Base-by-base conservation (phyloP, 805 yeast genomes). In the Saturnispora saitoi region DNA sequence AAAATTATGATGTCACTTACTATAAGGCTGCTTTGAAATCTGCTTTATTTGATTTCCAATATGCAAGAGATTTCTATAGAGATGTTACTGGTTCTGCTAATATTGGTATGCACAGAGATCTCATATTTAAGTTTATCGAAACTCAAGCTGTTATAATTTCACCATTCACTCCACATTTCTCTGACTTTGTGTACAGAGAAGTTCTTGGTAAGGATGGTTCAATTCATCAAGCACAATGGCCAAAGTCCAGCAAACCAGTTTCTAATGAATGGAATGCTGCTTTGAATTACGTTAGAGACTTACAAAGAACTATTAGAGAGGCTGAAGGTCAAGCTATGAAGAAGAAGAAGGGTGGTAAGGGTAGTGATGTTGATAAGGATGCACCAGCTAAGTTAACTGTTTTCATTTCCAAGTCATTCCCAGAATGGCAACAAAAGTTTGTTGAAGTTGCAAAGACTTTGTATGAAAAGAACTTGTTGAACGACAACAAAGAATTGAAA, bases 111-210 rank as follows among this genome's bases (percentile, higher is more conserved):
- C 95, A 87, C 72, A 77, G 73, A 57, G 95, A 86, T 59, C 75
- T 93, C 54, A 83, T 88, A 37, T 61, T 79, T 55, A 80, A 83
- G 58, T 93, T 88, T 65, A 86, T 93, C 58, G 95, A 89, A 69
- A 70, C 80, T 30, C 99, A 93, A 72, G 83, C 83, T 17, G 75
- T 93, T 58, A 68, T 90, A 64, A 70, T 93, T 57, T 80, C 95
- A 15, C 99, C 99, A 54, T 73, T 93, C 58, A 95, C 98, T 40
- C 98, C 99, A 43, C 99, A 93, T 68, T 89, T 91, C 66, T 81
- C 93, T 55, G 99, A 93, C 58, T 87, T 80, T 70, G 72, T 91
- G 50, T 88, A 86, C 77, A 78, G 84, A 63, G 98, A 91, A 56
- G 73, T 89, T 40, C 72, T 93, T 54, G 80, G 81, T 39, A 76